Conservation (phyloP, 768 basidiomycete genomes). For the Naganishia antarctica region DNA sequence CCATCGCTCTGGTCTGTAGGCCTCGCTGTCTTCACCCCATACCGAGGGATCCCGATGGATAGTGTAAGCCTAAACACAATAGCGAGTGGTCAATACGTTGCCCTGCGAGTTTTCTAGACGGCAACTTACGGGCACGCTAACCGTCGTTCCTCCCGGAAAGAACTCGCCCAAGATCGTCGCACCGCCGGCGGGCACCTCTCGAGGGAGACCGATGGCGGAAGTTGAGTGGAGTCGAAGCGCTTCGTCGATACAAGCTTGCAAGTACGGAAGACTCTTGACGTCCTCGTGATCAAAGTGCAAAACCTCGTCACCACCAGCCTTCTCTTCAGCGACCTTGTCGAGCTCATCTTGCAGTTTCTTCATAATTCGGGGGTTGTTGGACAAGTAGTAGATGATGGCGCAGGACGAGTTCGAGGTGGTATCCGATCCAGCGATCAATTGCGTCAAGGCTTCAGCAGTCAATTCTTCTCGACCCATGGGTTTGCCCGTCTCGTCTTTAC, state of each 20-base stretch:
- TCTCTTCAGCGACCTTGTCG: slow-evolving; percentile 57
- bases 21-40: slow-evolving; percentile 76
- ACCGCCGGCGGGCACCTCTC: slow-evolving; percentile 61
- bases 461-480: slow-evolving; percentile 75
- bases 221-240: slow-evolving; percentile 78
- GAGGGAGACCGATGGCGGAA: slow-evolving; percentile 74
- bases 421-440: slow-evolving; percentile 55
- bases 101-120: slow-evolving; percentile 57
- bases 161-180: slow-evolving; percentile 33
- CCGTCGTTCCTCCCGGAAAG: slow-evolving; percentile 60
- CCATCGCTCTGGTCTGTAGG: slow-evolving; percentile 78
- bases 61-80: slow-evolving; percentile 68
- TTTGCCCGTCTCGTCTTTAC: slow-evolving; percentile 70
- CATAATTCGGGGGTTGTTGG: slow-evolving; percentile 62
- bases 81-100: slow-evolving; percentile 54
- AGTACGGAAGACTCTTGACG: slow-evolving; percentile 69
- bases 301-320: slow-evolving; percentile 56
- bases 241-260: slow-evolving; percentile 84
- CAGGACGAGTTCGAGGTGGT: slow-evolving; percentile 92
- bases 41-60: slow-evolving; percentile 67
- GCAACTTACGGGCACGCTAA: slow-evolving; percentile 51
- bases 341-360: slow-evolving; percentile 72
- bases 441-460: slow-evolving; percentile 63
- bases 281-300: slow-evolving; percentile 60
- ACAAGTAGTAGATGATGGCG: slow-evolving; percentile 80